Evolutionary conservation across 2,329 filamentous ascomycete genomes (phyloP).

Genomic region (Sporothrix luriei): DNA sequence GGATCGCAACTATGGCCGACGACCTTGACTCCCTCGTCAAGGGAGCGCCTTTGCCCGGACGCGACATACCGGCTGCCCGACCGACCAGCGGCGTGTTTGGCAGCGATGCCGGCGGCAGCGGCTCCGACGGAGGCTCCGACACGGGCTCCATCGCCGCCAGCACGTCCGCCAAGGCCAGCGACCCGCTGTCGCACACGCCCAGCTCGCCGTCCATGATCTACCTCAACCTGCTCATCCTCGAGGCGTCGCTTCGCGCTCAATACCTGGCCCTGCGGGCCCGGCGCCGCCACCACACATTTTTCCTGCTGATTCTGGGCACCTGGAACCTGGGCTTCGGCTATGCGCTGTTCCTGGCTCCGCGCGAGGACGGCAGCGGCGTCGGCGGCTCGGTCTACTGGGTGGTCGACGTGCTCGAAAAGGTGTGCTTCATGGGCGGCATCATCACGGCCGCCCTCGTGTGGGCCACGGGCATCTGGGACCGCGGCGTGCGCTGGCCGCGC

Average conservation of each 20-base stretch:
- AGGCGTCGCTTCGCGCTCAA: constrained; percentile 88
- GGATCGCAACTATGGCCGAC: constrained; percentile 57
- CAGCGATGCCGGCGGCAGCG: constrained; percentile 7
- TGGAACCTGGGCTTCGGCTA: constrained; percentile 89
- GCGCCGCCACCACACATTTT: constrained; percentile 89
- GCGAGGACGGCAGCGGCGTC: constrained; percentile 87
- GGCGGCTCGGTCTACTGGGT: constrained; percentile 97
- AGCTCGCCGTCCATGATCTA: constrained; percentile 95
- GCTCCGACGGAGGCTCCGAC: constrained; percentile 2
- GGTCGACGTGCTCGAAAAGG: constrained; percentile 83
- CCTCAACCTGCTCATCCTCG: constrained; percentile 94
- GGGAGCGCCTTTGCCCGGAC: constrained; percentile 70
- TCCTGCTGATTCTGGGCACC: constrained; percentile 73
- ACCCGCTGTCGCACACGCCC: constrained; percentile 80
- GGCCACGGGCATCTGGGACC: constrained; percentile 95
- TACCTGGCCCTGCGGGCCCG: constrained; percentile 88
- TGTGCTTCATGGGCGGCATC: constrained; percentile 87
- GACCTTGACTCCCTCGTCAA: constrained; percentile 89
- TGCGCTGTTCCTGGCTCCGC: constrained; percentile 89
- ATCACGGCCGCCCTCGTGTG: constrained; percentile 86
- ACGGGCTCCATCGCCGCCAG: constrained; percentile 49
- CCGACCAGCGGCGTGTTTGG: constrained; percentile 40
- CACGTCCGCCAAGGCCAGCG: constrained; percentile 54
- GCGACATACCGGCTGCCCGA: constrained; percentile 50
- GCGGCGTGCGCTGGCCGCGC: constrained; percentile 89